These are phyloP conservation scores for Fusarium napiforme DNA, from an alignment of 2,329 filamentous ascomycete genomes.

Conservation along the genomic window DNA sequence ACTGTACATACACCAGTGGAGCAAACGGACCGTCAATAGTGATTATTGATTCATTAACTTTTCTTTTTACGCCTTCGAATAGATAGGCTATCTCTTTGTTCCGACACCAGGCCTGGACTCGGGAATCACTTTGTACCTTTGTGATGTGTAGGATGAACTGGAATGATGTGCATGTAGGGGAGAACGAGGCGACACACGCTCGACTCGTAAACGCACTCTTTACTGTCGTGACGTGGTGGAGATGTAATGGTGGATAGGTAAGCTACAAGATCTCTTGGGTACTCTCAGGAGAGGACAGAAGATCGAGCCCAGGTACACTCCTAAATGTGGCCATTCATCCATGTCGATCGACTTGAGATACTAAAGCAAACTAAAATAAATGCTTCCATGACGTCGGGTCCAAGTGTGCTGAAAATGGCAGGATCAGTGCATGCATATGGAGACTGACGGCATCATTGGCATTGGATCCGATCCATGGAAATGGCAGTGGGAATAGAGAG, in stretches of 20 bases:
- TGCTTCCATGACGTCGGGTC: slow-evolving; percentile 6
- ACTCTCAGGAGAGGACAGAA: neutral
- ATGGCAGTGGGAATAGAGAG: slow-evolving; percentile 18
- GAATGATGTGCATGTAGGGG: neutral
- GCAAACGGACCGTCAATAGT: neutral
- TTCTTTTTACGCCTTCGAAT: slow-evolving; percentile 13
- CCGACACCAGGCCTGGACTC: neutral
- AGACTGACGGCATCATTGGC: neutral
- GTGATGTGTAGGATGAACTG: neutral
- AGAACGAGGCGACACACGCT: neutral
- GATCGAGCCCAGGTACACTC: neutral
- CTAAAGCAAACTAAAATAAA: slow-evolving; percentile 2
- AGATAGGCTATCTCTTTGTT: neutral
- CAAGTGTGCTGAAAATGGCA: slow-evolving; percentile 4
- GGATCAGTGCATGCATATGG: neutral
- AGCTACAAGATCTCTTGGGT: neutral
- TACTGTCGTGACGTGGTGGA: slow-evolving; percentile 8
- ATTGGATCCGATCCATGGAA: neutral
- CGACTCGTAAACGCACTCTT: slow-evolving; percentile 2
- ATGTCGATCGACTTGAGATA: neutral
- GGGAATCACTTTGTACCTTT: neutral
- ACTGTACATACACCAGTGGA: neutral
- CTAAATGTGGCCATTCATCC: neutral
- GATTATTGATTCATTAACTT: neutral
- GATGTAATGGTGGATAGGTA: neutral